A percentile compares a stretch with the other conserved stretches of the same genome.
Evolutionary conservation across 495 filamentous ascomycete genomes (phyloP).

Genomic region (Acidiella bohemica): DNA sequence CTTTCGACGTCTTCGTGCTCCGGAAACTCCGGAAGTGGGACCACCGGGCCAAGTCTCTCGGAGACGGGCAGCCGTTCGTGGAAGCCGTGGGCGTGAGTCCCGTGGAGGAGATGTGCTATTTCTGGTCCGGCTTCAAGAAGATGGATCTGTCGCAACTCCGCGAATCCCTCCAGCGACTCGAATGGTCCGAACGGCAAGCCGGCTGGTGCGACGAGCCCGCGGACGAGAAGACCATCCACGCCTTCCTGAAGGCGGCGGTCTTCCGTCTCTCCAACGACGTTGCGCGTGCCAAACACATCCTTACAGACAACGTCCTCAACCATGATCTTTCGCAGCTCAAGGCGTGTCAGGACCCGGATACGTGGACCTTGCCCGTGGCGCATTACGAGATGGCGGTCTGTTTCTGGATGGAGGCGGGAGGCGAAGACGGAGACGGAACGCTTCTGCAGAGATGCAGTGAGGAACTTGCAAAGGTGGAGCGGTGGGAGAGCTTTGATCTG

Average conservation of each 20-base stretch:
- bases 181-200: conserved; percentile 49
- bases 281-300: conserved; percentile 48
- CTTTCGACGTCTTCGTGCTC: conserved; percentile 77
- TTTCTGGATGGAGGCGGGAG: conserved; percentile 51
- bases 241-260: conserved; percentile 53
- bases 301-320: conserved; percentile 46
- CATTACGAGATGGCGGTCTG: conserved; percentile 82
- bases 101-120: conserved; percentile 85
- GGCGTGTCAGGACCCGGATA: conserved; percentile 36
- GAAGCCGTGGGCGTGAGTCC: conserved; percentile 79
- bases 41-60: conserved; percentile 54
- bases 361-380: conserved; percentile 68
- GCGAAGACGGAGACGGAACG: conserved; percentile 30
- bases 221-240: conserved; percentile 63
- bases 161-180: conserved; percentile 45
- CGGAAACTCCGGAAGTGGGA: conserved; percentile 89
- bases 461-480: conserved; percentile 63
- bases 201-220: conserved; percentile 45
- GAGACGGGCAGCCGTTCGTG: conserved; percentile 53
- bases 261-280: conserved; percentile 47
- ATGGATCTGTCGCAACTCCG: conserved; percentile 56
- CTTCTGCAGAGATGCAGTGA: conserved; percentile 52
- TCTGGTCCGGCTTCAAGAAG: conserved; percentile 75
- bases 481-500: conserved; percentile 75
- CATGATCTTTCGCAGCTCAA: conserved; percentile 50